These are phyloP conservation scores for Rhododendron griersonianum DNA, from an alignment of 148 eudicot species.

Conservation along the genomic window DNA sequence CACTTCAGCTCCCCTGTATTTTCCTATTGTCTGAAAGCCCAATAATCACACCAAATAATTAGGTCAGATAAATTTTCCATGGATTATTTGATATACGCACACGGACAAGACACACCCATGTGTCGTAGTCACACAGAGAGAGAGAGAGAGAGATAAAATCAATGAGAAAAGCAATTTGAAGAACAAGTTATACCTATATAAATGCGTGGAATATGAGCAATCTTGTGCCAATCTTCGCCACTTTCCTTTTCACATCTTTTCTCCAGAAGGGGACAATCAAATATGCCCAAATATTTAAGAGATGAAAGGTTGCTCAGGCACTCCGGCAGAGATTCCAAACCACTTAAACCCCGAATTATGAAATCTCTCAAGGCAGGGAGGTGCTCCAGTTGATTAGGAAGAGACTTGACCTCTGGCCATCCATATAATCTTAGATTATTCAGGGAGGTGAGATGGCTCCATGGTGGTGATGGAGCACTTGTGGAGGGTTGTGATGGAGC, in stretches of 20 bases:
- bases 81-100: background rate
- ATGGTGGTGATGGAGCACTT: no score
- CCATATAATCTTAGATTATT: no score
- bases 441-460: no score
- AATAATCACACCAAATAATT: background rate
- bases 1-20: background rate
- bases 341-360: no score
- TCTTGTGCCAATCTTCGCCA: background rate
- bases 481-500: no score
- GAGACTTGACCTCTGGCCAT: no score
- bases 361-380: no score
- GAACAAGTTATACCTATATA: background rate
- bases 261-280: background rate
- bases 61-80: background rate
- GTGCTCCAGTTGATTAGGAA: no score
- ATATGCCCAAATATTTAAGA: background rate
- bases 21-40: background rate
- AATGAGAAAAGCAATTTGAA: no score
- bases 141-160: background rate
- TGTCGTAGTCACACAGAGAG: no score
- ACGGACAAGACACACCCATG: no score
- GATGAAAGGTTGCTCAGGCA: background rate
- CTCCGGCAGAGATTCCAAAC: background rate
- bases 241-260: background rate
- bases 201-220: background rate